A percentile compares a stretch with the other conserved stretches of the same genome.
Evolutionary conservation across 1,284 basidiomycete species (phyloP).

Genomic region (Vanrija pseudolonga): DNA sequence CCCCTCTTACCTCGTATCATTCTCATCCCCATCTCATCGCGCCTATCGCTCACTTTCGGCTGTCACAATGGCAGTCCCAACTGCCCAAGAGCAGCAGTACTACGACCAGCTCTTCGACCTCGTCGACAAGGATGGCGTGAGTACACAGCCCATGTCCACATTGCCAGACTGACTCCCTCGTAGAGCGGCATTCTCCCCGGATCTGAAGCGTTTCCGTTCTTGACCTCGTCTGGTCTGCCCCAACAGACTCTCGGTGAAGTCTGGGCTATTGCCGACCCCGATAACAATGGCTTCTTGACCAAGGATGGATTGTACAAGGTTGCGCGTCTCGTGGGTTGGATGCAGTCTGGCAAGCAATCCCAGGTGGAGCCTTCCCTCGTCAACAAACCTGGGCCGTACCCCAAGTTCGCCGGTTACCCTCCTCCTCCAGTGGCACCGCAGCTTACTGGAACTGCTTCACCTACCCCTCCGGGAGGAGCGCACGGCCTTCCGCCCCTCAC

Average conservation of each 20-base stretch:
- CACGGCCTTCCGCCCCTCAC: slow-evolving; percentile 62
- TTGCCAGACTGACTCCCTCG: neutral
- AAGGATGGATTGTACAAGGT: slow-evolving; percentile 80
- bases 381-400: slow-evolving; percentile 65
- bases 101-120: slow-evolving; percentile 45
- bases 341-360: slow-evolving; percentile 66
- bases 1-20: neutral
- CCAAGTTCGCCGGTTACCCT: slow-evolving; percentile 69
- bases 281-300: slow-evolving; percentile 87
- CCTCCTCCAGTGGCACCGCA: slow-evolving; percentile 50
- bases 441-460: slow-evolving; percentile 50
- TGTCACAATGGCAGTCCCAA: slow-evolving; percentile 4
- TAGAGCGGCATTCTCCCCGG: slow-evolving; percentile 76
- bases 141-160: slow-evolving; percentile 7
- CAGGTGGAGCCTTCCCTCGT: slow-evolving; percentile 25
- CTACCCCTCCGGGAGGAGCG: neutral
- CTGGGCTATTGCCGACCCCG: slow-evolving; percentile 87
- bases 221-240: slow-evolving; percentile 71
- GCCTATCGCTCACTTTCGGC: neutral
- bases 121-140: slow-evolving; percentile 42
- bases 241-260: slow-evolving; percentile 83
- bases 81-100: slow-evolving; percentile 37
- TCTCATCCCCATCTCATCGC: neutral
- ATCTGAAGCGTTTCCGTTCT: slow-evolving; percentile 75
- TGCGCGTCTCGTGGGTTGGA: slow-evolving; percentile 84